These are phyloP conservation scores for Cryptococcus sp. DNA, from an alignment of 1,284 basidiomycete genomes.

Conservation along the genomic window DNA sequence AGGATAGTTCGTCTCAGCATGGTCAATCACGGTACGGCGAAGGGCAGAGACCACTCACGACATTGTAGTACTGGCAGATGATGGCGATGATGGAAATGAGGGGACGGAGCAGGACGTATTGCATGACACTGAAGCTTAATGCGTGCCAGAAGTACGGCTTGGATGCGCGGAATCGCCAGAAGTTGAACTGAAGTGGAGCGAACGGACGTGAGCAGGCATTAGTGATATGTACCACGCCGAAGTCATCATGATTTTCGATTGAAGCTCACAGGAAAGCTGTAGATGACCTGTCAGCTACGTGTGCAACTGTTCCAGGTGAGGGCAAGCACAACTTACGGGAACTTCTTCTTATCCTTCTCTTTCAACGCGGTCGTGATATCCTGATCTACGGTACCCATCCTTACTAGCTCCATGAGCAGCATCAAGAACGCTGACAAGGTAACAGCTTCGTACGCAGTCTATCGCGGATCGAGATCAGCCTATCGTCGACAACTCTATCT, in stretches of 20 bases:
- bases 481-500: neutral
- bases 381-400: slow-evolving; percentile 64
- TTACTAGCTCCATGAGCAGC: slow-evolving; percentile 80
- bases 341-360: slow-evolving; percentile 73
- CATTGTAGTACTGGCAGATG: slow-evolving; percentile 65
- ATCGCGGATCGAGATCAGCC: neutral
- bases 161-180: slow-evolving; percentile 67
- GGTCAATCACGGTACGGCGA: neutral
- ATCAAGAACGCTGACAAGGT: slow-evolving; percentile 55
- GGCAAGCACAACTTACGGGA: slow-evolving; percentile 64
- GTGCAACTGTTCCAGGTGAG: too few species aligned
- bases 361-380: slow-evolving; percentile 66
- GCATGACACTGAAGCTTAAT: slow-evolving; percentile 63
- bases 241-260: neutral
- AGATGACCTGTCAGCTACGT: neutral
- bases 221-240: too few species aligned
- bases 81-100: slow-evolving; percentile 70
- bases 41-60: slow-evolving; percentile 60
- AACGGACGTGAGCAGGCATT: slow-evolving; percentile 59
- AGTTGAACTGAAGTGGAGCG: slow-evolving; percentile 61
- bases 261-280: slow-evolving; percentile 12
- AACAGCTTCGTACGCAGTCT: slow-evolving; percentile 30
- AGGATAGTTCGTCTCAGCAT: neutral
- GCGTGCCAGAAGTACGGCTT: slow-evolving; percentile 90
- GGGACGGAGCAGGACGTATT: slow-evolving; percentile 79